Conservation (phyloP, 2,329 filamentous ascomycete genomes). For the Ophiostoma sp. region DNA sequence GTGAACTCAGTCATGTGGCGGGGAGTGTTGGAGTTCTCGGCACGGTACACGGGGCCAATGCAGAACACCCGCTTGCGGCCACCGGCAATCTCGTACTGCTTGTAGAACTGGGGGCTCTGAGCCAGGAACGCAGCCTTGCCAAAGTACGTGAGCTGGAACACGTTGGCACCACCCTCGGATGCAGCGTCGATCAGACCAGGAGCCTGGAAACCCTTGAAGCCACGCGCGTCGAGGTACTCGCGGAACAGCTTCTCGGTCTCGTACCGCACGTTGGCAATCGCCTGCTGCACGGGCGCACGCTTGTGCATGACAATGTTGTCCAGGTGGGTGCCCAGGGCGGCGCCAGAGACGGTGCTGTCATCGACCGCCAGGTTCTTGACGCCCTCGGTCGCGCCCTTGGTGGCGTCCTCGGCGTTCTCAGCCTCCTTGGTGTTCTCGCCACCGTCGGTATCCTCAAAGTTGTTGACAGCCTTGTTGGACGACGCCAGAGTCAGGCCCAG, state of each 20-base stretch:
- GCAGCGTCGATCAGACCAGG: slow-evolving; percentile 85
- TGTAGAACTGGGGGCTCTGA: slow-evolving; percentile 79
- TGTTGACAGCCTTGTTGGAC: slow-evolving; percentile 50
- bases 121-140: slow-evolving; percentile 74
- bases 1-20: slow-evolving; percentile 86
- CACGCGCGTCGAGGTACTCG: slow-evolving; percentile 63
- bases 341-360: slow-evolving; percentile 53
- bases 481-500: slow-evolving; percentile 54
- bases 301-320: slow-evolving; percentile 93
- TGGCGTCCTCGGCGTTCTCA: slow-evolving; percentile 39
- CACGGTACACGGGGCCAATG: slow-evolving; percentile 75
- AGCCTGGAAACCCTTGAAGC: slow-evolving; percentile 80
- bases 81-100: slow-evolving; percentile 78
- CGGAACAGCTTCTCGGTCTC: slow-evolving; percentile 39
- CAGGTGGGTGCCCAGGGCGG: slow-evolving; percentile 75
- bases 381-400: slow-evolving; percentile 37
- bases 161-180: slow-evolving; percentile 87
- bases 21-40: slow-evolving; percentile 80
- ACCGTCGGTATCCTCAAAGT: slow-evolving; percentile 52
- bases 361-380: slow-evolving; percentile 30
- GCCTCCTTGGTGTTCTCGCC: slow-evolving; percentile 17
- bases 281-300: slow-evolving; percentile 83
- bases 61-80: slow-evolving; percentile 72
- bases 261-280: slow-evolving; percentile 55
- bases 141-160: slow-evolving; percentile 89